A percentile compares a stretch with the other conserved stretches of the same genome.
Evolutionary conservation across 2,329 filamentous ascomycete species (phyloP).

Genomic region (Nigrospora oryzae): DNA sequence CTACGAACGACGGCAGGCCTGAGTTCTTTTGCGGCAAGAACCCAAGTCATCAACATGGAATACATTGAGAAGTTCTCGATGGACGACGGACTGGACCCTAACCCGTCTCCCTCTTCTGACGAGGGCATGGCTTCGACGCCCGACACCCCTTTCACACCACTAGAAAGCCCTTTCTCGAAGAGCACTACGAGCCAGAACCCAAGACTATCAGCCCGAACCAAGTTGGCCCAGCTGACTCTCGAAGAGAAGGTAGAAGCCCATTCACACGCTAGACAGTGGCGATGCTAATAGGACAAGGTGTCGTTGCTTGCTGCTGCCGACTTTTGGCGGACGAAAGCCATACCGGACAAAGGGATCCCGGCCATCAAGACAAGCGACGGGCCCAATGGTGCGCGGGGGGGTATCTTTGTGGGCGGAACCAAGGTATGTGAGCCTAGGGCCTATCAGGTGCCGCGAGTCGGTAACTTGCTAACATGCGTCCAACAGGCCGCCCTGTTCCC

Average conservation of each 20-base stretch:
- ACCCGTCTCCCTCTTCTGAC: slow-evolving; percentile 25
- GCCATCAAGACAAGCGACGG: slow-evolving; percentile 61
- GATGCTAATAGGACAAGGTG: slow-evolving; percentile 28
- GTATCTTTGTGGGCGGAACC: slow-evolving; percentile 59
- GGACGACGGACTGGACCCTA: slow-evolving; percentile 23
- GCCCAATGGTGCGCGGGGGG: slow-evolving; percentile 61
- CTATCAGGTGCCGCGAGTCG: background rate
- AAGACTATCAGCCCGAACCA: slow-evolving; percentile 34
- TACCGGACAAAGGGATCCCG: slow-evolving; percentile 55
- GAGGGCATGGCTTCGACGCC: slow-evolving; percentile 34
- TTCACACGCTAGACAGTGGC: background rate
- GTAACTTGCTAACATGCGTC: slow-evolving; percentile 3
- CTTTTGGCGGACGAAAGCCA: slow-evolving; percentile 61
- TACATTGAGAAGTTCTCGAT: slow-evolving; percentile 16
- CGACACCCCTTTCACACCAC: slow-evolving; percentile 39
- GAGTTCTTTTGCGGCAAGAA: background rate
- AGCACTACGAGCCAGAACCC: slow-evolving; percentile 24
- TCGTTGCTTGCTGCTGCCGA: slow-evolving; percentile 54
- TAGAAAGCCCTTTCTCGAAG: slow-evolving; percentile 31
- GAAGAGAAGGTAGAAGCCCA: slow-evolving; percentile 44
- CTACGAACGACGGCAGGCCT: background rate
- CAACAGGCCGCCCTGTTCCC: slow-evolving; percentile 66
- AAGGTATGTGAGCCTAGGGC: slow-evolving; percentile 30
- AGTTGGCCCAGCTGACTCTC: slow-evolving; percentile 41
- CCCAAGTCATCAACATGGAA: slow-evolving; percentile 8